Evolutionary conservation across 2,329 filamentous ascomycete species (phyloP), one percentile per base, ranked within the genome.

Genomic region (Diaporthe helianthi): DNA sequence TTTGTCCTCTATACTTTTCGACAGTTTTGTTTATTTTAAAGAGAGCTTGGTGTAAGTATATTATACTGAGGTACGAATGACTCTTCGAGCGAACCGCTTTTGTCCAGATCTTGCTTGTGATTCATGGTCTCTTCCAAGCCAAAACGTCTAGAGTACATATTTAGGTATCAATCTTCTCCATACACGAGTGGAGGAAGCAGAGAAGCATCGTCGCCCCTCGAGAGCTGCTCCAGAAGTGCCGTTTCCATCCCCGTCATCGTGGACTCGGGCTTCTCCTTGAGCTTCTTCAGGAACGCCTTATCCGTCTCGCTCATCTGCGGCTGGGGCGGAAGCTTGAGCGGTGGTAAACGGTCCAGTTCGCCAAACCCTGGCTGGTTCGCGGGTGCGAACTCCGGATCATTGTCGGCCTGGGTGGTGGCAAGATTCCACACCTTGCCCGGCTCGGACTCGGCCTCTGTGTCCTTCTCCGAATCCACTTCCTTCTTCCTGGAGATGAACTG

Each of bases 401-500:
- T 67, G 52, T 22, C 29, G 19, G 65, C 44, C 31, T 67, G 65
- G 19, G 60, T 69, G 54, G 22, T 69, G 17, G 55, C 69, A 29
- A 69, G 29, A 10, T 60, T 67, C 53, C 55, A 66, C 44, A 61
- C 54, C 47, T 55, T 19, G 10, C 47, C 46, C 13, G 69, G 53
- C 9, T 7, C 36, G 29, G 53, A 31, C 10, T 47, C 41, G 17
- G 15, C 41, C 61, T 71, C 69, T 17, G 64, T 69, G 29, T 71
- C 69, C 17, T 55, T 64, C 53, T 71, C 69, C 29, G 66, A 52
- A 24, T 71, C 69, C 9, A 71, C 69, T 1, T 55, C 47, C n/a
- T 71, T 69, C 54, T 71, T 47, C 15, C 54, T 60, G 36, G 66
- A 67, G 8, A 71, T n/a, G 31, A 69, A 71, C 22, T 54, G 66